phyloP scores from a whole-genome alignment of 2,329 filamentous ascomycete species.

The Aspergillus novoparasiticus region DNA sequence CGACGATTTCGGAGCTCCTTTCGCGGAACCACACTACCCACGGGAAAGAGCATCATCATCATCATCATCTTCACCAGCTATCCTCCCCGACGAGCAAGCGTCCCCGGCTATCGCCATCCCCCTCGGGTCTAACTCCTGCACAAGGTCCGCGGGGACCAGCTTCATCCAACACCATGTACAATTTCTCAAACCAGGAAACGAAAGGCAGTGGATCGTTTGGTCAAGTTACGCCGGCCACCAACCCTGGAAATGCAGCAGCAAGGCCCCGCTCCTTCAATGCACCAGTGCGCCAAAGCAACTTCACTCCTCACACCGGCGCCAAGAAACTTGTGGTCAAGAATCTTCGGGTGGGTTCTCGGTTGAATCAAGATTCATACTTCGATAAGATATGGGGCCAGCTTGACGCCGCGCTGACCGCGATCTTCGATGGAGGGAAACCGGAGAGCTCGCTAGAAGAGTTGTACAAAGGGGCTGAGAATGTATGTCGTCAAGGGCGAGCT shows the following conservation, averaged over 20 bases:
- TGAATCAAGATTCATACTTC: conserved; percentile 76
- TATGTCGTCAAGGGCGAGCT: conserved; percentile 78
- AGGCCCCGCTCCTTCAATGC: conserved; percentile 33
- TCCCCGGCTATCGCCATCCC: conserved; percentile 34
- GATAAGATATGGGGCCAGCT: conserved; percentile 74
- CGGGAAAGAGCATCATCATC: conserved; percentile 20
- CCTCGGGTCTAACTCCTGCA: conserved; percentile 21
- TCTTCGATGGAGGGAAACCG: conserved; percentile 69
- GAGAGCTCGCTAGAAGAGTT: conserved; percentile 81
- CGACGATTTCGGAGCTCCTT: conserved; percentile 50
- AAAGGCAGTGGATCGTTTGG: conserved; percentile 46
- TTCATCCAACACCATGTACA: conserved; percentile 56
- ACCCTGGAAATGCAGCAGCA: conserved; percentile 26
- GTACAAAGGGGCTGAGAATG: conserved; percentile 87
- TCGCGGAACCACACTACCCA: conserved; percentile 33
- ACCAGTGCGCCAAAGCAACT: conserved; percentile 48
- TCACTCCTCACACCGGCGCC: conserved; percentile 74
- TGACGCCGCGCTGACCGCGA: conserved; percentile 68
- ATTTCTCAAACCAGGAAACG: conserved; percentile 46
- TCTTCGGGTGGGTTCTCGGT: conserved; percentile 65
- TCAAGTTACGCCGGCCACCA: conserved; percentile 44
- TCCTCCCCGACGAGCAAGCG: conserved; percentile 46
- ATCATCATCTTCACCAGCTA: conserved; percentile 19
- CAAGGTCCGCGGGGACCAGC: conserved; percentile 16
- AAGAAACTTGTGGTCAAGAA: conserved; percentile 95